phyloP scores from a whole-genome alignment of 2,329 filamentous ascomycete genomes.

The Neoarthrinium moseri region DNA sequence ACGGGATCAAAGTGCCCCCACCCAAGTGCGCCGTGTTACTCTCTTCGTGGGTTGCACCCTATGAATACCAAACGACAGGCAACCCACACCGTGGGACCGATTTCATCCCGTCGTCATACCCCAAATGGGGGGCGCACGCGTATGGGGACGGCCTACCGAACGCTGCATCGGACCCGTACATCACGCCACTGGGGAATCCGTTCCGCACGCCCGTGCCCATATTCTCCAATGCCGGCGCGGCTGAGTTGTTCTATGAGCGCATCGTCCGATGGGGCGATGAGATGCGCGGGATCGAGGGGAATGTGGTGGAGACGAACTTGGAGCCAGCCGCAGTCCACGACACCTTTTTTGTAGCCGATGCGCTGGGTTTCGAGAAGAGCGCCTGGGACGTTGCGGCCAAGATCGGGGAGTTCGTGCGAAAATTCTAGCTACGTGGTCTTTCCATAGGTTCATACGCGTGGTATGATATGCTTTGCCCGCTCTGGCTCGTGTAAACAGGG shows the following conservation, averaged over 20 bases:
- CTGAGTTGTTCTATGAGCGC: too few relatives aligned
- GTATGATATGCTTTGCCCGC: too few relatives aligned
- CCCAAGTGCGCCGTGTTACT: conserved; percentile 39
- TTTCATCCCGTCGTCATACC: conserved; percentile 36
- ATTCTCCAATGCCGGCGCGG: too few relatives aligned
- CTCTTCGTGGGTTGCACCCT: conserved; percentile 32
- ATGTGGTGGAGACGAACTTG: conserved; percentile 19
- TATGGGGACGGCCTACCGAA: conserved; percentile 32
- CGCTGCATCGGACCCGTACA: conserved; percentile 9
- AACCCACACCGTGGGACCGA: too few relatives aligned
- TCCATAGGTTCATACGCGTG: too few relatives aligned
- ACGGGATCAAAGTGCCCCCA: conserved; percentile 23
- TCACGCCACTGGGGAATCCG: conserved; percentile 18
- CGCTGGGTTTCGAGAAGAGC: conserved; percentile 39
- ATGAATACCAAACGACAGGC: conserved; percentile 2
- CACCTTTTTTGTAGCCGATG: conserved; percentile 37
- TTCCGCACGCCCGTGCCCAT: conserved; percentile 20
- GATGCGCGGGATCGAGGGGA: too few relatives aligned
- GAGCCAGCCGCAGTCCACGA: conserved; percentile 43
- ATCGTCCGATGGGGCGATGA: too few relatives aligned
- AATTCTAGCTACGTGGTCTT: too few relatives aligned
- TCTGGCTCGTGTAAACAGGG: too few relatives aligned
- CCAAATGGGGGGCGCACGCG: too few relatives aligned
- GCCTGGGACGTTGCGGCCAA: conserved; percentile 16
- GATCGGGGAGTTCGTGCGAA: conserved; percentile 21